A percentile compares a stretch with the other conserved stretches of the same genome.
phyloP scores from a whole-genome alignment of 306 rosid genomes.

The Vicia sativa region DNA sequence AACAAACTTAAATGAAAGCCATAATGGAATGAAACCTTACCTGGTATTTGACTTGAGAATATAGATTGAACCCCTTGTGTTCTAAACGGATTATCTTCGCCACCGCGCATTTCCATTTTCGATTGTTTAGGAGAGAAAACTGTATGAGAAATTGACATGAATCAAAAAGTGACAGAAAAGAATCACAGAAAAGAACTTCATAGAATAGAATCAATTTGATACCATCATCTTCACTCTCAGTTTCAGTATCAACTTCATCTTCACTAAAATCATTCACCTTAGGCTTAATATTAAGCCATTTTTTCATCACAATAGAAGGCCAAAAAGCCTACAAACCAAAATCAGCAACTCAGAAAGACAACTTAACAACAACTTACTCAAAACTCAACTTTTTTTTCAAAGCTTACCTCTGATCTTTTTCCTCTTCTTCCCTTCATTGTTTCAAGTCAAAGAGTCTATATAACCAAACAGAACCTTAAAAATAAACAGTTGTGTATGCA shows the following conservation, averaged over 20 bases:
- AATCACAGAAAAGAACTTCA: not conserved
- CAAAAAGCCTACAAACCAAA: constrained; percentile 71
- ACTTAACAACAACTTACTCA: not conserved
- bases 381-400: not conserved
- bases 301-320: constrained; percentile 98
- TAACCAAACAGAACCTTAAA: constrained; percentile 24
- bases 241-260: constrained; percentile 94
- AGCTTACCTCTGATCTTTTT: constrained; percentile 74
- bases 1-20: not conserved
- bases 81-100: constrained; percentile 48
- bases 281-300: constrained; percentile 94
- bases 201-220: constrained; percentile 34
- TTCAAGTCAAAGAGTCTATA: constrained; percentile 39
- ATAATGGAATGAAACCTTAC: constrained; percentile 47
- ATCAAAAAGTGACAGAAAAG: constrained; percentile 18
- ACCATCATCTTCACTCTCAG: constrained; percentile 98
- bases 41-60: constrained; percentile 58
- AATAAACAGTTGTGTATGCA: constrained; percentile 33
- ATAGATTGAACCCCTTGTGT: constrained; percentile 52
- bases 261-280: constrained; percentile 89
- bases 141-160: constrained; percentile 45
- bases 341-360: not conserved
- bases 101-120: constrained; percentile 38
- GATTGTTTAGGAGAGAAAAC: constrained; percentile 56
- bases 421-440: constrained; percentile 72